Percentiles rank a stretch among this genome's conserved stretches.
phyloP scores from a whole-genome alignment of 2,329 filamentous ascomycete species.

The Pseudopyricularia javanii region DNA sequence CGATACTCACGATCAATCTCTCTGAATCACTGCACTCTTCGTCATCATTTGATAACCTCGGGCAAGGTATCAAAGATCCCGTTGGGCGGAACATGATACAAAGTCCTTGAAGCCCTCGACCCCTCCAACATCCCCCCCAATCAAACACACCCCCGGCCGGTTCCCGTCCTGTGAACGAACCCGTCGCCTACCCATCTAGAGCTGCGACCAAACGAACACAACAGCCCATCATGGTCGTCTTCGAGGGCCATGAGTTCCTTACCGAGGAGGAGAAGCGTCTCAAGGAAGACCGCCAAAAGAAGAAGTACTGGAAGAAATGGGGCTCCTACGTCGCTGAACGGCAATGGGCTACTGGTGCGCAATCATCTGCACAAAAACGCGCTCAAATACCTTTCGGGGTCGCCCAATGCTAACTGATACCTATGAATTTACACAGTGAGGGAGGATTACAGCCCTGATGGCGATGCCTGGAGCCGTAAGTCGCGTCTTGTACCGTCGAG shows the following conservation, averaged over 20 bases:
- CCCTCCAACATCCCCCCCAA: neutral
- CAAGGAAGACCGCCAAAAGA: slow-evolving; percentile 69
- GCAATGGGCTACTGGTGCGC: slow-evolving; percentile 84
- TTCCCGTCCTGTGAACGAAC: neutral
- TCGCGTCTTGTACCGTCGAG: slow-evolving; percentile 13
- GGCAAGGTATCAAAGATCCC: neutral
- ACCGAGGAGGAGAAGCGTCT: slow-evolving; percentile 85
- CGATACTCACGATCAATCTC: neutral
- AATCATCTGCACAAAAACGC: neutral
- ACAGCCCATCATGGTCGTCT: slow-evolving; percentile 63
- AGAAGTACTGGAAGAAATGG: slow-evolving; percentile 98
- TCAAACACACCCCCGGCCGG: neutral
- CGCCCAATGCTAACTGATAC: slow-evolving; percentile 7
- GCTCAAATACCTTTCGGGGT: neutral
- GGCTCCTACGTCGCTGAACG: slow-evolving; percentile 86
- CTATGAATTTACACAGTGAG: slow-evolving; percentile 42
- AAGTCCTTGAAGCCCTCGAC: neutral
- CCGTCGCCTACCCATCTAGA: neutral
- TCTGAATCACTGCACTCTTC: neutral
- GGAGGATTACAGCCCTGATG: slow-evolving; percentile 82
- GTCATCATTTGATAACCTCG: neutral
- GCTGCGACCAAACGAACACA: neutral
- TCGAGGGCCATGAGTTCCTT: slow-evolving; percentile 77
- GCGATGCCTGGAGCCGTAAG: slow-evolving; percentile 92
- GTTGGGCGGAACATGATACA: neutral